phyloP scores from a whole-genome alignment of 768 basidiomycete species.

The Leccinum ochraceum region DNA sequence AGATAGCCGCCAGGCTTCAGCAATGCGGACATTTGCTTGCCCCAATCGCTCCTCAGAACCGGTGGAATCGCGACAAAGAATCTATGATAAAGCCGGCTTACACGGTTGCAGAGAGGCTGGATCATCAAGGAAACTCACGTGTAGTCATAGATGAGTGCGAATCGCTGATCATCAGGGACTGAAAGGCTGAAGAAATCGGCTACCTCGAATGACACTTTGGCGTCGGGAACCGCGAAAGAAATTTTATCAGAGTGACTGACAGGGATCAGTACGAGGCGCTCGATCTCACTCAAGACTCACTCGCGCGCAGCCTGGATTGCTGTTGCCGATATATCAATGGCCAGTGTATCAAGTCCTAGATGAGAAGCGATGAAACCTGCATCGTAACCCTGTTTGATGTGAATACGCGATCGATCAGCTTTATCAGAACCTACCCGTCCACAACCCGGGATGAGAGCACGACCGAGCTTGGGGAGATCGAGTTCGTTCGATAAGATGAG shows the following conservation, averaged over 20 bases:
- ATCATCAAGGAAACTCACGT: conserved; percentile 8
- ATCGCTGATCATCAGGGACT: conserved; percentile 13
- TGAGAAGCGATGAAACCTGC: conserved; percentile 18
- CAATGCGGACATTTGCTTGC: conserved; percentile 51
- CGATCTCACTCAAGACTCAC: conserved; percentile 8
- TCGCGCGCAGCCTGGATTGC: conserved; percentile 22
- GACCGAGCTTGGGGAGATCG: conserved; percentile 42
- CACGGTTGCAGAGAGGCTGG: not conserved
- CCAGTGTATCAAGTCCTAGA: conserved; percentile 19
- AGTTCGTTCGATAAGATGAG: conserved; percentile 48
- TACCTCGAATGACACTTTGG: conserved; percentile 21
- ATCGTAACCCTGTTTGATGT: conserved; percentile 21
- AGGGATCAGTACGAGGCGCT: not conserved
- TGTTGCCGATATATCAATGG: conserved; percentile 21
- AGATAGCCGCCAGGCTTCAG: conserved; percentile 64
- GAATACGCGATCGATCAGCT: not conserved
- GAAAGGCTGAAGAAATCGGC: conserved; percentile 23
- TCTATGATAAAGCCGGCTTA: conserved; percentile 4
- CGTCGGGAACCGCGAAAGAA: not conserved
- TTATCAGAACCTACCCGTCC: conserved; percentile 39
- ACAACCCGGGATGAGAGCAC: conserved; percentile 59
- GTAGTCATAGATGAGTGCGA: conserved; percentile 21
- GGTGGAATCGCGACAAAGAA: conserved; percentile 74
- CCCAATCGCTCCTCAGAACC: conserved; percentile 54
- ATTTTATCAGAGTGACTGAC: conserved; percentile 4